Base-by-base conservation (phyloP, 1,139 yeast genomes). In the Taiozyma sp. region DNA sequence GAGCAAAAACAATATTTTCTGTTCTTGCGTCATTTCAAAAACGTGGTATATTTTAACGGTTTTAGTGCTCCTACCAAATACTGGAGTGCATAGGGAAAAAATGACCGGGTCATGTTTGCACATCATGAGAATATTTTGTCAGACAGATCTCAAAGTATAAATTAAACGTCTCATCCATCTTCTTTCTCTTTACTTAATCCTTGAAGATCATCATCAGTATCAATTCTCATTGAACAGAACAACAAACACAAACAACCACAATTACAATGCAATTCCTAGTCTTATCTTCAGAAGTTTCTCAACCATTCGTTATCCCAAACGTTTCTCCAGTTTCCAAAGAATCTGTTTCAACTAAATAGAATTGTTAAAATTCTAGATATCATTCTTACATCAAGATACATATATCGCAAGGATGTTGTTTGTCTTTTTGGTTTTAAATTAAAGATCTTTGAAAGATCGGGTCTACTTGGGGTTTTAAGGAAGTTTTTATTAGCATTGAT, bases 261-360 rank as follows among this genome's bases (percentile, higher is more conserved):
- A 40, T 53, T 48, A 52, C 49, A 57, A 68, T 68, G 72, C 69
- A 67, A 60, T 81, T 77, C 67, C 72, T 83, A 65, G 72, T 75
- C 49, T 76, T 84, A 65, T 75, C 85, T 45, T 74, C 81, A 49
- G 83, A 81, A 55, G 67, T 75, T 49, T 73, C 79, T 50, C 74
- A 78, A 65, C 89, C 91, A 58, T 84, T 83, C 63, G 75, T 84
- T 46, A 82, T 84, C 62, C 84, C 85, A 58, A 70, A 79, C 54
- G 75, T 83, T 47, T 82, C 88, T 3, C 89, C 89, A 43, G 76
- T 76, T 8, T 70, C 84, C 30, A 42, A 24, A 29, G 29, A 23
- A 14, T 8, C 28, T 40, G 23, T 23, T 14, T 23, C 43, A 40
- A 14, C 41, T 22, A 10, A 38, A 38, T 38, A 38, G 27, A 38